phyloP scores from a whole-genome alignment of 495 filamentous ascomycete species.

The Alectoria sarmentosa region DNA sequence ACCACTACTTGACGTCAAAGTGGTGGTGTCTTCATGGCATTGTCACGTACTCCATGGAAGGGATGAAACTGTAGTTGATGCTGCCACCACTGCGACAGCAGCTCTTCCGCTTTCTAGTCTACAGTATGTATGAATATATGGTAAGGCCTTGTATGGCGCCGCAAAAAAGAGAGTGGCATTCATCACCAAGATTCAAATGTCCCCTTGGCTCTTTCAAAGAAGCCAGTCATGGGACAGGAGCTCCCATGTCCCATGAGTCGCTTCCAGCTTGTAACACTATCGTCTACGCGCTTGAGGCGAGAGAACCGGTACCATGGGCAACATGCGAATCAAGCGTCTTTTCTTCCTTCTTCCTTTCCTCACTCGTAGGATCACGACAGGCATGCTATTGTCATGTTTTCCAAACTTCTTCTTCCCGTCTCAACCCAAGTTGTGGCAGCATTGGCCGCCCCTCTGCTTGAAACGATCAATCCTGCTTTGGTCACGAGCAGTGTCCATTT shows the following conservation, averaged over 20 bases:
- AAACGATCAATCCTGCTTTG: not conserved
- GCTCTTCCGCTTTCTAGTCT: not conserved
- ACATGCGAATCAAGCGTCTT: not conserved
- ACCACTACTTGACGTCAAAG: no score
- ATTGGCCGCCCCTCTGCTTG: conserved; percentile 2
- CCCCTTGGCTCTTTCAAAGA: not conserved
- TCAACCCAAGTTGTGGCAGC: not conserved
- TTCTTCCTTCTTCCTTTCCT: not conserved
- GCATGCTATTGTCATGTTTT: not conserved
- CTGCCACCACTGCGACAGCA: not conserved
- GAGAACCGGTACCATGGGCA: not conserved
- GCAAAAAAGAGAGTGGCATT: not conserved
- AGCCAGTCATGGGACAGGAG: not conserved
- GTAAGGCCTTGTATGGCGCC: not conserved
- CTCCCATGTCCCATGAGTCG: not conserved
- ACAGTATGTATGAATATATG: not conserved
- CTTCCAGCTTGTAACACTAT: not conserved
- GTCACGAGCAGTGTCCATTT: not conserved
- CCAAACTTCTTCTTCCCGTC: not conserved
- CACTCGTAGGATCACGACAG: not conserved
- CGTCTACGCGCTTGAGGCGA: not conserved
- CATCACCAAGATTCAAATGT: not conserved
- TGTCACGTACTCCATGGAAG: not conserved
- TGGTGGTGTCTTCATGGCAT: no score
- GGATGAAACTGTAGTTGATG: no score